phyloP scores from a whole-genome alignment of 108 stramenopile species.

The Cylindrotheca fusiformis region DNA sequence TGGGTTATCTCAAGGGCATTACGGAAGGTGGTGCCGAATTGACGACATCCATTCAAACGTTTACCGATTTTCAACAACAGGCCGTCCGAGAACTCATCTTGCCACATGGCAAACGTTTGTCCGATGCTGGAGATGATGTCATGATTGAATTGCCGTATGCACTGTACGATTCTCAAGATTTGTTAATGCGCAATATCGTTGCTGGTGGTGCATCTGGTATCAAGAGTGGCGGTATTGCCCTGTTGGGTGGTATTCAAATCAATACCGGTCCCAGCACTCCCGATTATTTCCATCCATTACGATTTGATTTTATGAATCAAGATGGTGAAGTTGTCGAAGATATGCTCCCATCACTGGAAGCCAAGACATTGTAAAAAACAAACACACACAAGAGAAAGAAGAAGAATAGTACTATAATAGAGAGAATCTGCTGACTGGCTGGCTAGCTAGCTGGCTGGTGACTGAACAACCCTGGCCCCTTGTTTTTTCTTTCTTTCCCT shows the following conservation, averaged over 20 bases:
- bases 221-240: constrained; percentile 30
- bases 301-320: constrained; percentile 42
- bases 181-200: constrained; percentile 41
- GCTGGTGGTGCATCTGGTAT: constrained; percentile 4
- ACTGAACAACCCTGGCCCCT: no score
- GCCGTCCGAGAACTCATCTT: constrained; percentile 40
- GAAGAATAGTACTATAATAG: no score
- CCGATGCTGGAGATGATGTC: constrained; percentile 24
- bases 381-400: no score
- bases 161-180: no score
- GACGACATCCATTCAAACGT: constrained; percentile 4
- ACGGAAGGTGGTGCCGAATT: constrained; percentile 7
- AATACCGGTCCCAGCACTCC: constrained; percentile 23
- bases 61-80: constrained; percentile 45
- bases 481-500: no score
- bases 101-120: constrained; percentile 41
- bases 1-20: constrained; percentile 13
- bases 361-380: no score
- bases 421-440: no score
- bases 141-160: constrained; percentile 56
- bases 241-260: no score
- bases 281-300: constrained; percentile 62
- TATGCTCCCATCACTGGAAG: no score
- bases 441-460: no score
- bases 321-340: constrained; percentile 37